A percentile compares a stretch with the other conserved stretches of the same genome.
Conservation (phyloP, 78 protist species). For the Dictyostelium intermedium region DNA sequence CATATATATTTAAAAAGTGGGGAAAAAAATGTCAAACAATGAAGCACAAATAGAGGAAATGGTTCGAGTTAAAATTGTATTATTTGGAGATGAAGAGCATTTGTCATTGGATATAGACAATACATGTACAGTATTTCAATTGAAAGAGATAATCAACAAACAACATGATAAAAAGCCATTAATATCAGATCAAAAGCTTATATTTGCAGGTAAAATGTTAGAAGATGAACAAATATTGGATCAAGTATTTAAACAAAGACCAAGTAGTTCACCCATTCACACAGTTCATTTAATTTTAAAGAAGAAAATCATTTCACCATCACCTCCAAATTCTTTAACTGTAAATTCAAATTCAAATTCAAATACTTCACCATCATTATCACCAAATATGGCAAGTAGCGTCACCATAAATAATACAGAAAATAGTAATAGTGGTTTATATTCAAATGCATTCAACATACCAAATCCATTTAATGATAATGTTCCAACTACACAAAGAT, state of each 20-base stretch:
- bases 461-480: not conserved
- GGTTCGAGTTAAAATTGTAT: not conserved
- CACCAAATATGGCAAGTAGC: not conserved
- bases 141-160: not conserved
- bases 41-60: not conserved
- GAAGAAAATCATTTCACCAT: not conserved
- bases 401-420: not conserved
- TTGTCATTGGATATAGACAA: not conserved
- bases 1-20: not conserved
- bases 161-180: not conserved
- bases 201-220: slow-evolving; percentile 3
- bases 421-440: not conserved
- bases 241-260: slow-evolving; percentile 1
- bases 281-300: not conserved
- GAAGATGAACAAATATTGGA: not conserved
- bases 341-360: not conserved
- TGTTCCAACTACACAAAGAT: not conserved
- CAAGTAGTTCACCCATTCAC: not conserved
- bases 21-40: not conserved
- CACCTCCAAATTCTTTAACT: not conserved
- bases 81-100: not conserved
- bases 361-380: not conserved
- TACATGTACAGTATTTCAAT: not conserved
- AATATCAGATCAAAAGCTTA: not conserved
- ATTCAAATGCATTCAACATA: not conserved